Conservation (phyloP, 2,329 filamentous ascomycete genomes). For the Fusarium austroafricanum region DNA sequence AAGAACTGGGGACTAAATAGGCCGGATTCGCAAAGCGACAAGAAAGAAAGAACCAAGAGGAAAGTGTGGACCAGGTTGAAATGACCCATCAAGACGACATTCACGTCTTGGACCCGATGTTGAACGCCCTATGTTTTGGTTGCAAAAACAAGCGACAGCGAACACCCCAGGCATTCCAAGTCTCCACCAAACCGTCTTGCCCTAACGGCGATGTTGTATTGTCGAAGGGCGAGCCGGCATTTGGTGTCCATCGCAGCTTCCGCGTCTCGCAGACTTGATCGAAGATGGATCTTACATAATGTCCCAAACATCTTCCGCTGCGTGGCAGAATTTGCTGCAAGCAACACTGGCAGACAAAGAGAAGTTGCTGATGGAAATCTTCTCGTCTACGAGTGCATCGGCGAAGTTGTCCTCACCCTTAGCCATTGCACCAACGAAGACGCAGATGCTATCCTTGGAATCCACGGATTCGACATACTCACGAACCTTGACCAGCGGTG, state of each 20-base stretch:
- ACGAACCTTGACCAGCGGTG: conserved; percentile 84
- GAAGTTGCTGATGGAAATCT: conserved; percentile 98
- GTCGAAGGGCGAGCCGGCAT: conserved; percentile 57
- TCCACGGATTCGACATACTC: conserved; percentile 87
- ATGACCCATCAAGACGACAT: conserved; percentile 67
- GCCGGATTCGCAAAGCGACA: conserved; percentile 31
- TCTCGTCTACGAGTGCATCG: conserved; percentile 93
- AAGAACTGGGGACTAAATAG: conserved; percentile 15
- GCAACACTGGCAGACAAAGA: conserved; percentile 97
- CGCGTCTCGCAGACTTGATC: conserved; percentile 25
- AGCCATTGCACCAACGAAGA: conserved; percentile 98
- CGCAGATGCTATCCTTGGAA: conserved; percentile 91
- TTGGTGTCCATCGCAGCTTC: conserved; percentile 41
- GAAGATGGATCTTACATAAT: conserved; percentile 72
- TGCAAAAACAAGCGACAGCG: conserved; percentile 86
- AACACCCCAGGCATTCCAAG: conserved; percentile 75
- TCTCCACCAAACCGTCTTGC: conserved; percentile 57
- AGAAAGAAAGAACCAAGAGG: conserved; percentile 33
- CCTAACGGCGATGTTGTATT: conserved; percentile 79
- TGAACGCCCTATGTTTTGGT: conserved; percentile 86
- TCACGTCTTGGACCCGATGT: conserved; percentile 76
- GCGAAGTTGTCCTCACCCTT: conserved; percentile 97
- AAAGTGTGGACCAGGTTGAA: conserved; percentile 70
- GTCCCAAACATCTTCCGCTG: conserved; percentile 95
- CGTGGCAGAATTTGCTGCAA: conserved; percentile 99